Evolutionary conservation across 2,329 filamentous ascomycete genomes (phyloP), one percentile per base, ranked within the genome.

Genomic region (Atkinsonella hypoxylon): DNA sequence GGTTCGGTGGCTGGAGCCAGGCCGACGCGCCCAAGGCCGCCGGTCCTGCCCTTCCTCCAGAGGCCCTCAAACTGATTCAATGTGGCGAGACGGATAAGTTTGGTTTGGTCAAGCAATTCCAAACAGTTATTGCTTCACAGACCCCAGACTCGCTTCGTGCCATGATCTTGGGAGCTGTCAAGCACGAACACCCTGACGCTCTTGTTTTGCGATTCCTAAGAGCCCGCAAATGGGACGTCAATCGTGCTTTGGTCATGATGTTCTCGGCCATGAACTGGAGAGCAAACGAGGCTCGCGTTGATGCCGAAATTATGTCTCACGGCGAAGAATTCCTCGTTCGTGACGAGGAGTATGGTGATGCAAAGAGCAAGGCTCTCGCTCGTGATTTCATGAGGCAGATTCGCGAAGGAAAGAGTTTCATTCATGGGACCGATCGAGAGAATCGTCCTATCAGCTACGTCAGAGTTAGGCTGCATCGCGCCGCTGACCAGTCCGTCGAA

Each of bases 201-300:
- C 52, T 65, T 1, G 56, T 66, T 0, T 59, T 72, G n/a, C 68
- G 69, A 3, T 71, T 70, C 52, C 62, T 68, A 20, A 60, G 68
- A 32, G 67, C 66, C 10, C 64, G 67, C 47, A 67, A 70, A 54
- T 70, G 69, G 62, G 61, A 72, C 53, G 62, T 71, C 4, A 56
- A 61, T 1, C 67, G 66, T 45, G 66, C 67, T 0, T 59, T 70
- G 17, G 59, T 62, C 17, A 71, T 71, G 64, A 58, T 71, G 38
- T 61, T 67, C 2, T 62, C 65, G 1, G 58, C 64, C 7, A 53
- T 70, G 49, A 58, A 67, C 38, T 71, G 69, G 69, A 64, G 69
- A 20, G 47, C 58, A 3, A 58, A 63, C 26, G 61, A 62, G 52
- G 55, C 57, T 48, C 44, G 59, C 5, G 30, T 71, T 5, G 62